A percentile compares a stretch with the other conserved stretches of the same genome.
These are phyloP conservation scores for Claviceps spartinae DNA, from an alignment of 2,329 filamentous ascomycete genomes.

Conservation along the genomic window DNA sequence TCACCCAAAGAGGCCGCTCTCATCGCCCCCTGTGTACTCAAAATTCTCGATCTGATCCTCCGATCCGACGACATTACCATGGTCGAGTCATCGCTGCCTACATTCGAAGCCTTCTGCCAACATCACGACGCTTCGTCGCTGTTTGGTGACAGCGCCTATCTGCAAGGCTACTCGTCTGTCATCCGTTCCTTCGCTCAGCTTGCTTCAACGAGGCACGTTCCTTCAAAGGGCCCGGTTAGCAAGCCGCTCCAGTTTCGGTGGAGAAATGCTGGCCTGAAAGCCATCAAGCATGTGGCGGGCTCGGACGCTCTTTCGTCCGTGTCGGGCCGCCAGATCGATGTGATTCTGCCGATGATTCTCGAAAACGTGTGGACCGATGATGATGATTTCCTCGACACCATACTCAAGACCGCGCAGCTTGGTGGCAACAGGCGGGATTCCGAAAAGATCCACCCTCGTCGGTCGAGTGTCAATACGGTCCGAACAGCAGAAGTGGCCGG, in stretches of 20 bases:
- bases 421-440: conserved; percentile 52
- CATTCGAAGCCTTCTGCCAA: conserved; percentile 78
- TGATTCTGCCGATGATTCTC: conserved; percentile 72
- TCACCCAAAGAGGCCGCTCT: conserved; percentile 79
- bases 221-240: conserved; percentile 41
- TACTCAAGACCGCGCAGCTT: conserved; percentile 53
- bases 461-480: conserved; percentile 69
- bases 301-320: conserved; percentile 68
- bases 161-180: conserved; percentile 69
- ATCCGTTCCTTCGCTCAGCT: conserved; percentile 68
- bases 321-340: conserved; percentile 60
- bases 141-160: conserved; percentile 72
- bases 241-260: conserved; percentile 67
- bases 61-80: conserved; percentile 80
- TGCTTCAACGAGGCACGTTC: conserved; percentile 48
- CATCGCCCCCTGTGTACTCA: conserved; percentile 73
- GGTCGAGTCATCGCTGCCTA: conserved; percentile 77
- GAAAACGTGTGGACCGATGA: conserved; percentile 72
- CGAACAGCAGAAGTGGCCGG: conserved; percentile 47
- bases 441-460: conserved; percentile 48
- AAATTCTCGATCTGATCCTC: conserved; percentile 70
- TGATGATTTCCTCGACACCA: conserved; percentile 51
- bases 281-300: conserved; percentile 67
- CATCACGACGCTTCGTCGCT: conserved; percentile 79
- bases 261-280: conserved; percentile 60